Conservation (phyloP, 495 filamentous ascomycete genomes). For the Aspergillus carlsbadensis region DNA sequence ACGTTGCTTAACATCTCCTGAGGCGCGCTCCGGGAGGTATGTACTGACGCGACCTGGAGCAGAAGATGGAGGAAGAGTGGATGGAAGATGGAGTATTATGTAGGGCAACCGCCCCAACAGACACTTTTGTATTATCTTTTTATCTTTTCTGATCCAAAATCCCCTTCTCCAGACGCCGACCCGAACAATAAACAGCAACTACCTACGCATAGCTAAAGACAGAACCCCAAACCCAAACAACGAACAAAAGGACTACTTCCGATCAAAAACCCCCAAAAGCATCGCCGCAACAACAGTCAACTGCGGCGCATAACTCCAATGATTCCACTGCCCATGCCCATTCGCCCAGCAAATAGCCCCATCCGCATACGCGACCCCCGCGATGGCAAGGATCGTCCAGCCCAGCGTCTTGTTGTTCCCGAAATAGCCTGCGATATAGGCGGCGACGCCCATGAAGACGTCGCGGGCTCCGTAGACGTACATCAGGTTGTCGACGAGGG, state of each 20-base stretch:
- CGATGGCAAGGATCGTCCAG: slow-evolving; percentile 42
- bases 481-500: slow-evolving; percentile 40
- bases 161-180: no score
- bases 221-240: no score
- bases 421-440: slow-evolving; percentile 33
- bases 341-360: slow-evolving; percentile 39
- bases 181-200: no score
- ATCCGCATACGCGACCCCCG: slow-evolving; percentile 45
- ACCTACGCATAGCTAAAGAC: no score
- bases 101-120: background rate
- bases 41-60: no score
- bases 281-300: slow-evolving; percentile 31
- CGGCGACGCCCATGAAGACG: slow-evolving; percentile 50
- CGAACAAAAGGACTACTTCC: no score
- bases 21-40: no score
- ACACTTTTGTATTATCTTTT: no score
- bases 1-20: no score
- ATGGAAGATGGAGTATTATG: no score
- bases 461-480: slow-evolving; percentile 50
- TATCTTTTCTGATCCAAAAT: no score
- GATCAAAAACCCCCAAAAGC: slow-evolving; percentile 10
- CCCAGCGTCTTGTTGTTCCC: slow-evolving; percentile 41
- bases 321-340: slow-evolving; percentile 49
- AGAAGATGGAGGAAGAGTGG: no score
- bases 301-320: slow-evolving; percentile 53